These are phyloP conservation scores for Medicago arabica DNA, from an alignment of 306 rosid genomes.

Conservation along the genomic window DNA sequence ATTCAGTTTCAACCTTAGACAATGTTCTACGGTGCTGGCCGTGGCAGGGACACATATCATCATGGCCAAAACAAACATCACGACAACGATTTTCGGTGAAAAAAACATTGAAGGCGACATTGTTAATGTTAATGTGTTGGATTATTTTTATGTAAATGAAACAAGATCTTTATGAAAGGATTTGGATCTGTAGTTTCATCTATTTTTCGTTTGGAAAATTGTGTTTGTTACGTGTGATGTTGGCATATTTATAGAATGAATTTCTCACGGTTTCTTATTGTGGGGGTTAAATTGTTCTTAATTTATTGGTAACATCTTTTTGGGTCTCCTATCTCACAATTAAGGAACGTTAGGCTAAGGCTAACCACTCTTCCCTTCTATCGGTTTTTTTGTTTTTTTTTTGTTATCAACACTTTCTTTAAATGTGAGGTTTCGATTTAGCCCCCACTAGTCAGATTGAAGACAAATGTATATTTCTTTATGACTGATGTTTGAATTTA, in stretches of 20 bases:
- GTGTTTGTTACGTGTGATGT: conserved; percentile 11
- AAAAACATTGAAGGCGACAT: background rate
- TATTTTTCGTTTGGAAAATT: background rate
- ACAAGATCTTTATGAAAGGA: background rate
- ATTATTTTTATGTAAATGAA: too few relatives aligned
- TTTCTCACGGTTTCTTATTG: background rate
- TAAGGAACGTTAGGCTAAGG: too few relatives aligned
- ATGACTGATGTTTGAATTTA: too few relatives aligned
- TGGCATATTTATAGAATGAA: conserved; percentile 19
- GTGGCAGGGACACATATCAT: background rate
- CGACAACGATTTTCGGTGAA: background rate
- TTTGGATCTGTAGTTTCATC: background rate
- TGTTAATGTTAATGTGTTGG: background rate
- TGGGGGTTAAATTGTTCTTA: background rate
- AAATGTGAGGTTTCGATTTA: too few relatives aligned
- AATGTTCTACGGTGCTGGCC: conserved; percentile 9
- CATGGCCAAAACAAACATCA: background rate
- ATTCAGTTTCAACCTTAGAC: conserved; percentile 15
- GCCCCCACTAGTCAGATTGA: too few relatives aligned
- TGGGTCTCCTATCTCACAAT: too few relatives aligned
- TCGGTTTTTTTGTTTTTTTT: too few relatives aligned
- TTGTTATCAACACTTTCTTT: too few relatives aligned
- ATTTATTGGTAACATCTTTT: background rate
- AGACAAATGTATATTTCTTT: too few relatives aligned
- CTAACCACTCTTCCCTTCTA: too few relatives aligned